Conservation (phyloP, 257 asterid genomes). For the Ophiorrhiza pumila region DNA sequence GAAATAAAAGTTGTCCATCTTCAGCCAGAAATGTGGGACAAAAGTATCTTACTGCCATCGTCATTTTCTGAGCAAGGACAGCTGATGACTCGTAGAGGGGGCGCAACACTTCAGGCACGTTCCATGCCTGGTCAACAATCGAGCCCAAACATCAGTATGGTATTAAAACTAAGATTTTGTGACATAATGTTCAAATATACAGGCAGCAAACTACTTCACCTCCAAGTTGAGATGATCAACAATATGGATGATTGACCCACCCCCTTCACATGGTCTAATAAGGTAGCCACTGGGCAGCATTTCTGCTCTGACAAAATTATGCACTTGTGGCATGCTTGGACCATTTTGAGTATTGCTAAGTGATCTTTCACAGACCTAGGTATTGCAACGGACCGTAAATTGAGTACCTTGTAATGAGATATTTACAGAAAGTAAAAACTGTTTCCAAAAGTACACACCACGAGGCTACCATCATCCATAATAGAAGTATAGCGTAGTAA, state of each 20-base stretch:
- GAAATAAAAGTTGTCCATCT: background rate
- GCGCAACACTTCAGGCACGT: slow-evolving; percentile 88
- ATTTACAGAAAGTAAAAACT: background rate
- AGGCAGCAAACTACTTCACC: slow-evolving; percentile 34
- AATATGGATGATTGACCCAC: slow-evolving; percentile 84
- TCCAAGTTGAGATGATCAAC: slow-evolving; percentile 87
- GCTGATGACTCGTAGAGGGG: slow-evolving; percentile 83
- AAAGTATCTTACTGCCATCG: slow-evolving; percentile 62
- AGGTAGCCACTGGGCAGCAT: slow-evolving; percentile 85
- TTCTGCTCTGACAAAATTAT: slow-evolving; percentile 82
- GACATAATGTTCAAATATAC: background rate
- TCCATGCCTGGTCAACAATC: slow-evolving; percentile 49
- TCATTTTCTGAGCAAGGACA: slow-evolving; percentile 68
- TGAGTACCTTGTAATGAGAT: background rate
- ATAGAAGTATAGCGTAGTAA: slow-evolving; percentile 76
- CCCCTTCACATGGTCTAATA: slow-evolving; percentile 89
- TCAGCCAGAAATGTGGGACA: background rate
- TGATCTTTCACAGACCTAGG: slow-evolving; percentile 84
- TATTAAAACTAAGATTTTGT: background rate
- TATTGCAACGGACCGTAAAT: slow-evolving; percentile 12
- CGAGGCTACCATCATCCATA: slow-evolving; percentile 88
- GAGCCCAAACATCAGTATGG: background rate
- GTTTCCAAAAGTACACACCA: slow-evolving; percentile 40
- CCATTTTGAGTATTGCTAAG: slow-evolving; percentile 80
- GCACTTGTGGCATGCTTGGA: slow-evolving; percentile 84